Evolutionary conservation across 169 alveolate species (phyloP), one percentile per base, ranked within the genome.

Genomic region (Plasmodium reichenowi): DNA sequence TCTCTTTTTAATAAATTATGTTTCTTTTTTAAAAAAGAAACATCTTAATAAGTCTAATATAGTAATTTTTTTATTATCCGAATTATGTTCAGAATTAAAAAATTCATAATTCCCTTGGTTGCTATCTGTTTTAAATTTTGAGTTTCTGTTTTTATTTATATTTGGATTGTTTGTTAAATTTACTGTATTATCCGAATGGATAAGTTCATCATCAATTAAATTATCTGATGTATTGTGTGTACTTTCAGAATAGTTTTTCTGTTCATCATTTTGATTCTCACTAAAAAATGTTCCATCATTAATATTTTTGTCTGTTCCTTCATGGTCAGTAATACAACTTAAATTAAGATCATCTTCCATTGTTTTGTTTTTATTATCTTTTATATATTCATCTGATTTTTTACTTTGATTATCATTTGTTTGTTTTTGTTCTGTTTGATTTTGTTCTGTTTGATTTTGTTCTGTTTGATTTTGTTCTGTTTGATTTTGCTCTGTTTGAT

Each of bases 121-220:
- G 47, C 29, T 20, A 24, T 58, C 58, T 59, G 58, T 72, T 52
- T 13, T 66, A 26, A 15, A 24, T 67, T 83, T 83, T 24, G 70
- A 15, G 45, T 56, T 26, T 45, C 58, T 68, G 52, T 83, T 83
- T 67, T 83, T 83, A 54, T 56, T 67, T 83, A 83, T 68, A 43
- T 70, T n/a, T 68, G 70, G 10, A 29, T 68, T 83, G 10, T 83
- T 73, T 10, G 50, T 72, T 32, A 67, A 13, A 54, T 63, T 48
- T 0, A 63, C 12, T 15, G 63, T 83, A 20, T 56, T 24, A 17
- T 47, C 63, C 12, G 56, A 60, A 50, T 83, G 15, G 60, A 72
- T 13, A 12, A 29, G 15, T 15, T 54, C 71, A 1, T 72, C 60
- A 13, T 52, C 59, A 43, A 12, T 38, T 38, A 7, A 5, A 38